These are phyloP conservation scores for Linnemannia zychae DNA, from an alignment of 192 early-diverging fungal species.

Conservation along the genomic window DNA sequence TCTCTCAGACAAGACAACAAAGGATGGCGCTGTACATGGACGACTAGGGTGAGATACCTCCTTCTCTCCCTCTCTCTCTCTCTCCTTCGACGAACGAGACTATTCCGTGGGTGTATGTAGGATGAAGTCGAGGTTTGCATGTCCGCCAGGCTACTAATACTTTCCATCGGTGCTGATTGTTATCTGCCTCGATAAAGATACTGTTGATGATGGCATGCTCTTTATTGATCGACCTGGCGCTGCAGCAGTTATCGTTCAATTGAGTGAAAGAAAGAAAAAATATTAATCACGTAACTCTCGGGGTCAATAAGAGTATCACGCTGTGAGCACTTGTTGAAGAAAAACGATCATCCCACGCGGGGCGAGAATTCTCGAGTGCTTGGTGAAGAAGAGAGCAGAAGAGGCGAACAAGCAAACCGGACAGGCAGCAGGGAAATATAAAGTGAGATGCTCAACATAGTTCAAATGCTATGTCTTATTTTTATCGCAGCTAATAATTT, in stretches of 20 bases:
- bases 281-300: background rate
- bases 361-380: background rate
- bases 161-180: background rate
- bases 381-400: background rate
- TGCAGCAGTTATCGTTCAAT: background rate
- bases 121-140: no score
- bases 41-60: background rate
- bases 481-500: background rate
- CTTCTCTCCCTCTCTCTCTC: background rate
- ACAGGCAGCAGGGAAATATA: background rate
- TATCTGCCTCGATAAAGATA: background rate
- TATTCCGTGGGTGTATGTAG: no score
- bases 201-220: background rate
- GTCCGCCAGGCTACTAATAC: background rate
- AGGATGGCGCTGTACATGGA: background rate
- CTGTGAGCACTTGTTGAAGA: background rate
- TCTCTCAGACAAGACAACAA: background rate
- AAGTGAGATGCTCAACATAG: background rate
- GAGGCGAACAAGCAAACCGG: background rate
- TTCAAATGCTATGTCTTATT: conserved; percentile 9
- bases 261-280: background rate
- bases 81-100: no score
- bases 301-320: background rate
- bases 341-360: conserved; percentile 7
- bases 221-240: background rate